phyloP scores from a whole-genome alignment of 495 filamentous ascomycete genomes.

The Aspergillus baeticus region DNA sequence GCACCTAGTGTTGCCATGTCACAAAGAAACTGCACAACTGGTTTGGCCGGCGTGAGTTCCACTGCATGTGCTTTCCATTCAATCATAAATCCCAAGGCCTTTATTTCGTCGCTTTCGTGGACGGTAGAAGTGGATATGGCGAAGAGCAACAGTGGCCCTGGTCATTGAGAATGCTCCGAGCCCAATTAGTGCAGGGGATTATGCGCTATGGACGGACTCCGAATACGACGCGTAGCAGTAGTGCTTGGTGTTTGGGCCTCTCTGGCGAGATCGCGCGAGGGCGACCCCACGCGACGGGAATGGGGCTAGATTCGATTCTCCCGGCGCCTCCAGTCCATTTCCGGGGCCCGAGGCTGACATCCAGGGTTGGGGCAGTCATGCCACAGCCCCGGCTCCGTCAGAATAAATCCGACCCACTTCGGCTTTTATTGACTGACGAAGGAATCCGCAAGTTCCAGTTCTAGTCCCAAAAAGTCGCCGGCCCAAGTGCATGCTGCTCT shows the following conservation, averaged over 20 bases:
- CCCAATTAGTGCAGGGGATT: not conserved
- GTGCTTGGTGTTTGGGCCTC: not conserved
- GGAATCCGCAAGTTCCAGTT: not conserved
- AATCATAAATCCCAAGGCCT: not conserved
- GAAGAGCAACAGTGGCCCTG: not conserved
- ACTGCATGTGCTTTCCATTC: too few relatives aligned
- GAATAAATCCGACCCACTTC: not conserved
- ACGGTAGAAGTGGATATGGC: not conserved
- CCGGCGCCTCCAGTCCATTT: not conserved
- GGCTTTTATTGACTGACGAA: not conserved
- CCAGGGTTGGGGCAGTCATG: not conserved
- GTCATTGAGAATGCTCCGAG: not conserved
- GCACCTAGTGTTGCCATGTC: too few relatives aligned
- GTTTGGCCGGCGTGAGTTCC: too few relatives aligned
- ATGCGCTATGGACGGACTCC: slow-evolving; percentile 2
- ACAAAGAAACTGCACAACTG: too few relatives aligned
- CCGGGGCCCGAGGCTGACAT: not conserved
- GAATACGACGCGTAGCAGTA: not conserved
- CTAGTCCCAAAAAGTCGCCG: not conserved
- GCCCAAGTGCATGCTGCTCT: not conserved
- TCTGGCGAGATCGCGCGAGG: not conserved
- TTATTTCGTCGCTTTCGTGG: not conserved
- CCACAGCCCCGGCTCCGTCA: not conserved
- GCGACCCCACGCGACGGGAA: not conserved
- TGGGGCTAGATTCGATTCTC: not conserved